Conservation (phyloP, 345 rosid genomes). For the Linum tenue region DNA sequence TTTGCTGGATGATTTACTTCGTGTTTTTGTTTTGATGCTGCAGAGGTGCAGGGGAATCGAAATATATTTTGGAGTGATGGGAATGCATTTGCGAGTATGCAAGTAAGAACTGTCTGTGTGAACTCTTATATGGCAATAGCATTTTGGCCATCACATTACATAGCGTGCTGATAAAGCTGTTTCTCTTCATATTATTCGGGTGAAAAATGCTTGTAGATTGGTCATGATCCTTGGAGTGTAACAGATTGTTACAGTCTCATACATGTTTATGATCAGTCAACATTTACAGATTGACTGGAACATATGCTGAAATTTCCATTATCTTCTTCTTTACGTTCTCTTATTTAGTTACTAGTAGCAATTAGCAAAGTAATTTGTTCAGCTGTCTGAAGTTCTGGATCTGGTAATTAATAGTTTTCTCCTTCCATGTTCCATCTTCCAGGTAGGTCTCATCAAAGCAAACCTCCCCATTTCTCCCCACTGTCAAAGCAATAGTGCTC, state of each 20-base stretch:
- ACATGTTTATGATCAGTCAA: background rate
- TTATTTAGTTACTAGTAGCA: background rate
- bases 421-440: constrained; percentile 47
- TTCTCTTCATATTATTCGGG: too few species aligned
- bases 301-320: background rate
- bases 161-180: too few species aligned
- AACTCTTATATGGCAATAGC: too few species aligned
- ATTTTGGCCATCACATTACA: too few species aligned
- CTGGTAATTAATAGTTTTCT: constrained; percentile 28
- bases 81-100: too few species aligned
- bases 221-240: background rate
- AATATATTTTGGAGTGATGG: too few species aligned
- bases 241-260: background rate
- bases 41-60: too few species aligned
- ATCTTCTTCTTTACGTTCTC: background rate
- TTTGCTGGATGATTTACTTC: too few species aligned
- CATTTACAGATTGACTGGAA: background rate
- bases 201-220: too few species aligned
- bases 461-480: constrained; percentile 35
- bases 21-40: too few species aligned
- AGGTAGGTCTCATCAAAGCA: constrained; percentile 45
- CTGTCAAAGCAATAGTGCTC: constrained; percentile 40
- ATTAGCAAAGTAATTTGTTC: background rate
- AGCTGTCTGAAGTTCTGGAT: constrained; percentile 27
- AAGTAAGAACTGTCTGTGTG: too few species aligned